Evolutionary conservation across 345 rosid species (phyloP), one percentile per base, ranked within the genome.

Genomic region (Linum lewisii): DNA sequence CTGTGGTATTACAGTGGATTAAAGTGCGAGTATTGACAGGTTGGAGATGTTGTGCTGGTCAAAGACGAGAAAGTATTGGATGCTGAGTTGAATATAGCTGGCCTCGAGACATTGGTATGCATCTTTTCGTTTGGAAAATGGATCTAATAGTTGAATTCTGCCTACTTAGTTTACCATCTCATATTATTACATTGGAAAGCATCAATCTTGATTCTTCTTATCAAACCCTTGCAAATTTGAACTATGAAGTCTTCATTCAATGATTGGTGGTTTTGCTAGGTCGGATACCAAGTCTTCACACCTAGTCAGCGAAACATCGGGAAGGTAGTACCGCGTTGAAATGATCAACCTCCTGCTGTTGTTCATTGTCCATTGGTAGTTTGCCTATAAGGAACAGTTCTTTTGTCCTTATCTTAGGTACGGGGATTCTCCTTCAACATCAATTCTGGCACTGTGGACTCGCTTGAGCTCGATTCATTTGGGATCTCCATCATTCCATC

Each of bases 401-500:
- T 34, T 24, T 22, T 20, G 2, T 47, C 42, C 14, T 58, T 56
- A 13, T 7, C 64, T 22, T 64, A 88, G 98, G 96, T 88, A 67
- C 83, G 92, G 59, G 95, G 96, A 57, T 91, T 82, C 76, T 69
- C 86, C 13, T 86, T 88, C 79, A 81, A 91, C 69, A 72, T 84
- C 55, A 77, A 77, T 75, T 82, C 98, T 3, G 98, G 96, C 63
- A 69, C 75, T 21, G 79, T 88, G 56, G 86, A 86, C 58, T 83
- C 82, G 29, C 92, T 91, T 19, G 95, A 86, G 77, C 82, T 91
- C 16, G 98, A 91, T 75, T 80, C 95, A 10, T 91, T 91, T 52
- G 95, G 98, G 62, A 75, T 91, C 44, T 78, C 98, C 24, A 71
- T 91, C 61, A 84, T 91, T 66, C 96, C 95, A 9, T 91, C 98